Evolutionary conservation across 140 eudicot species (phyloP), one percentile per base, ranked within the genome.

Genomic region (Stevia rebaudiana): DNA sequence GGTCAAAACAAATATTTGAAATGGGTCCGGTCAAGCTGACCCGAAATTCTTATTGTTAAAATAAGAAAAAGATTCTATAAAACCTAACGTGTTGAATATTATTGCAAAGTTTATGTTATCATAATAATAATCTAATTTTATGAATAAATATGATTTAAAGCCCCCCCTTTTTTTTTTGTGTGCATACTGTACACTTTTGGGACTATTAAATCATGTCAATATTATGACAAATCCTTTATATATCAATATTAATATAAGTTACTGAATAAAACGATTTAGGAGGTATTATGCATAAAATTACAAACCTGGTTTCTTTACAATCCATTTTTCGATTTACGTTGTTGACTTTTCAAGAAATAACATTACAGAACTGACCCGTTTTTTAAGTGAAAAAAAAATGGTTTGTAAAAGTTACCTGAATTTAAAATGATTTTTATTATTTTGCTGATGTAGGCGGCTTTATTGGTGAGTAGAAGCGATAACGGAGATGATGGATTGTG

Each of bases 401-500:
- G 35, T n/a, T 40, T 0, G 22, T 50, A 22, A 31, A 3, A 16
- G 24, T 39, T 21, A 60, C 5, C 51, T 42, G 6, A 1, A 64
- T 15, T 39, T 0, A 35, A 13, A 48, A 49, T 39, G 51, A 11
- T 53, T 61, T 11, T 21, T 63, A 12, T 51, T 51, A 6, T 71
- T 42, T 33, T 58, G 44, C 48, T 69, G 44, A 42, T 78, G 65
- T 73, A 87, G 95, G 89, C 94, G 63, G 85, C 94, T 6, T 82
- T 82, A 24, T 79, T 78, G 39, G 70, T 87, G 67, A 80, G 79
- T 54, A 84, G 87, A 80, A 79, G 78, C 82, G 95, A 87, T 52
- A 72, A 75, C 42, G 80, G 81, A 53, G 95, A 87, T 62, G 95
- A 87, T 77, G 77, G 78, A 21, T 56, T 84, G 22, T 82, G 89